Conservation (phyloP, 768 basidiomycete species). For the Mycena vulgaris region DNA sequence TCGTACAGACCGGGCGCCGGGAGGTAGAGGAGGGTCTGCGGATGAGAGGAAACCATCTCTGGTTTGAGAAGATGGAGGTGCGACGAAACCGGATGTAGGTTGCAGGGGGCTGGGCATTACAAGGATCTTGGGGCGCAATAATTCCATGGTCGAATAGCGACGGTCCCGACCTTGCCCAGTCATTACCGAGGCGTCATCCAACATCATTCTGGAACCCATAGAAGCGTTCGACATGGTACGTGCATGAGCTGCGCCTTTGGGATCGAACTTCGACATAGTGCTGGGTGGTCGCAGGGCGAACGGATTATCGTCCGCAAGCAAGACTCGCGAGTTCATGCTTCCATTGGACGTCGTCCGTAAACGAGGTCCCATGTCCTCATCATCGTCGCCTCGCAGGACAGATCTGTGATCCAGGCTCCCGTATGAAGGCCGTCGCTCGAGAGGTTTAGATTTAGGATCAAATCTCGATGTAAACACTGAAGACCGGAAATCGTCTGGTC, state of each 20-base stretch:
- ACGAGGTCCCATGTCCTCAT: slow-evolving; percentile 52
- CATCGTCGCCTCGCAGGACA: slow-evolving; percentile 54
- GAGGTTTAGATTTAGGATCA: slow-evolving; percentile 45
- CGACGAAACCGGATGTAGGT: slow-evolving; percentile 52
- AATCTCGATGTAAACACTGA: slow-evolving; percentile 36
- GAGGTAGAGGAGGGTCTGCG: slow-evolving; percentile 83
- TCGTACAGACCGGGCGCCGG: slow-evolving; percentile 75
- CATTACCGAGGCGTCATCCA: slow-evolving; percentile 63
- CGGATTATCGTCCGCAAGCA: slow-evolving; percentile 69
- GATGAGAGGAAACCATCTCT: slow-evolving; percentile 76
- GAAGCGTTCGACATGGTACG: slow-evolving; percentile 78
- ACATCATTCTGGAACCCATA: slow-evolving; percentile 73
- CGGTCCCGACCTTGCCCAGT: slow-evolving; percentile 64
- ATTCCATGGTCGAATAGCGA: slow-evolving; percentile 80
- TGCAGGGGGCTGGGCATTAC: slow-evolving; percentile 95
- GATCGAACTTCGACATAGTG: slow-evolving; percentile 83
- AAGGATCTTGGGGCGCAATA: slow-evolving; percentile 92
- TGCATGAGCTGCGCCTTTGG: slow-evolving; percentile 73
- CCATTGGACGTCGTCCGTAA: slow-evolving; percentile 58
- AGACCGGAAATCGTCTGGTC: slow-evolving; percentile 47
- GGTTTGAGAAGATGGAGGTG: slow-evolving; percentile 51
- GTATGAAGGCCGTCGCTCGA: slow-evolving; percentile 65
- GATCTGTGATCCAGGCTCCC: slow-evolving; percentile 66
- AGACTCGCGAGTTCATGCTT: slow-evolving; percentile 58
- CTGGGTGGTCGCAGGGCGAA: slow-evolving; percentile 80